Base-by-base conservation (phyloP, 345 rosid genomes). In the Crucihimalaya himalaica region DNA sequence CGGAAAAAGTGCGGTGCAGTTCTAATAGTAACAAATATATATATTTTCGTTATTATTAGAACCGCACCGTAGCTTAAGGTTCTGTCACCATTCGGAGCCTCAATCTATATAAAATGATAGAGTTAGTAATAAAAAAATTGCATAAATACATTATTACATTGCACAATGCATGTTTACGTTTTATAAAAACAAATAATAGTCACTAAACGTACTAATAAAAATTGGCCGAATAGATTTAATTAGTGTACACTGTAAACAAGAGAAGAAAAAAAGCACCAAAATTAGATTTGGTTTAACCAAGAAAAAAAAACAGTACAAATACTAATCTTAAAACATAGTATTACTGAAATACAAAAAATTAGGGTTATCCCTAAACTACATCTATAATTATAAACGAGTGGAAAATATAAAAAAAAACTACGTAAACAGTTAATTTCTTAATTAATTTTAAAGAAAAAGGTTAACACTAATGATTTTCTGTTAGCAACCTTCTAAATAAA, bases 401-500 rank as follows among this genome's bases (percentile, higher is more conserved):
- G n/a, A n/a, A n/a, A n/a, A 35, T 9, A 10, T 13, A 2, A 35
- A 35, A 35, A 39, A 13, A 11, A 12, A 35, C 39, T 34, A 37
- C 4, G 9, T 32, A 7, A 0, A 32, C 35, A 32, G 35, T 5
- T n/a, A n/a, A 32, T 23, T 21, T 35, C 28, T 25, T 12, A 25
- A 23, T 4, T 8, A 8, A 40, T 25, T 14, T 20, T 19, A 20
- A 8, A n/a, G 8, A 10, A 62, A 21, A 43, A 46, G 32, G 16
- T 3, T 28, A 34, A 40, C 46, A 7, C 19, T 13, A 59, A 53
- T 32, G 57, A 55, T 27, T 54, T 55, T 73, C 28, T 45, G 64
- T 43, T 46, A 46, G 51, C 51, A 64, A 32, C 28, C 69, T 65
- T 65, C 51, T 40, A 65, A 54, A 45, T 31, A 4, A 43, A 47